These are phyloP conservation scores for Sungouiozyma intestinalis DNA, from an alignment of 805 yeast species.

Conservation along the genomic window DNA sequence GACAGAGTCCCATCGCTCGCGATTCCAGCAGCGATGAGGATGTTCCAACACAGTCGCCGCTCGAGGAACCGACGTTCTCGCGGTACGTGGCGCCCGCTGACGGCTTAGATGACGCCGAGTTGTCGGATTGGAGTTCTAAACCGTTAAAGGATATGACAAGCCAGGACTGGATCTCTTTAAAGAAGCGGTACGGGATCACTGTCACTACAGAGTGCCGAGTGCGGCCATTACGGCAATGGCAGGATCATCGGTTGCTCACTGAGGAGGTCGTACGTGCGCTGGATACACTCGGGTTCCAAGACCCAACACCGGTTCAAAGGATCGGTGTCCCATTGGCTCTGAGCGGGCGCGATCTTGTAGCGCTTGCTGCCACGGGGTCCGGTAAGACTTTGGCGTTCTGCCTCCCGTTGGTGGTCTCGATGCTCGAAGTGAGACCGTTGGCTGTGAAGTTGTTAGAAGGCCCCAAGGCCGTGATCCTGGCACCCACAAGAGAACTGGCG, in stretches of 20 bases:
- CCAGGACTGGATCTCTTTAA: constrained; percentile 84
- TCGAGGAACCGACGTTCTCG: neutral
- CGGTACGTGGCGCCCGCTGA: neutral
- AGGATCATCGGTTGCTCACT: constrained; percentile 44
- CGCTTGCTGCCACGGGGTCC: constrained; percentile 94
- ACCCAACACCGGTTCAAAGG: constrained; percentile 87
- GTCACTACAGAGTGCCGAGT: neutral
- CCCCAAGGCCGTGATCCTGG: constrained; percentile 64
- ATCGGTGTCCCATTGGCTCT: constrained; percentile 70
- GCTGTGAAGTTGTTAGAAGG: constrained; percentile 43
- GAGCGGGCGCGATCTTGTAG: constrained; percentile 57
- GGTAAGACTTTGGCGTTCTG: constrained; percentile 86
- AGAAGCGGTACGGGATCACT: constrained; percentile 45
- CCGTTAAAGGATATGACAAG: constrained; percentile 51
- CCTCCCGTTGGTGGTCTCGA: constrained; percentile 55
- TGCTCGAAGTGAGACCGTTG: constrained; percentile 29
- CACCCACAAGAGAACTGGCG: constrained; percentile 92
- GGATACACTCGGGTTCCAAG: constrained; percentile 35
- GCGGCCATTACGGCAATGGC: constrained; percentile 68
- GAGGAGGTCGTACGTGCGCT: constrained; percentile 31
- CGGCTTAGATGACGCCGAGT: constrained; percentile 3
- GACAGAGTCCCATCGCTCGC: too few relatives aligned
- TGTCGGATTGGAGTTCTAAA: constrained; percentile 56
- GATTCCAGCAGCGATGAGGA: too few relatives aligned
- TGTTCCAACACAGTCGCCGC: neutral